Evolutionary conservation across 352 stramenopile species (phyloP).

Genomic region (Blastocystis sp.): DNA sequence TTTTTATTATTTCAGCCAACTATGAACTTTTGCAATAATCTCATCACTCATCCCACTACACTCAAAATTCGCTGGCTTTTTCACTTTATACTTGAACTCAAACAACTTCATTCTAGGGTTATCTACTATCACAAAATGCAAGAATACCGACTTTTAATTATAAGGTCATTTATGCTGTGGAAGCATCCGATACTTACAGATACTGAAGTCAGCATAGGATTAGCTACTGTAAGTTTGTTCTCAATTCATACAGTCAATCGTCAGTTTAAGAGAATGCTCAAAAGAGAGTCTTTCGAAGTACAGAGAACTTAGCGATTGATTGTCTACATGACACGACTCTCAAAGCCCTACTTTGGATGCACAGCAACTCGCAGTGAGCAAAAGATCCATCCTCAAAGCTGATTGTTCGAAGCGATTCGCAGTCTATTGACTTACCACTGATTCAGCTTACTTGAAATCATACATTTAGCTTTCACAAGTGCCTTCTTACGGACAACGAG

Average conservation of each 20-base stretch:
- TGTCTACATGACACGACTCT: background rate
- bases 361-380: background rate
- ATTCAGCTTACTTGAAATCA: too few relatives aligned
- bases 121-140: background rate
- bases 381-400: background rate
- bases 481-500: background rate
- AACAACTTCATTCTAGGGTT: background rate
- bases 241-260: background rate
- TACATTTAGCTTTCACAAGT: background rate
- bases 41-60: background rate
- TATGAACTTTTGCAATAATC: background rate
- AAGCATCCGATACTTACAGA: background rate
- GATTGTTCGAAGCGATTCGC: background rate
- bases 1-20: background rate
- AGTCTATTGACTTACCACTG: background rate
- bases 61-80: background rate
- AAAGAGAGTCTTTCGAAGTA: background rate
- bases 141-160: background rate
- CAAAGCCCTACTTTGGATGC: background rate
- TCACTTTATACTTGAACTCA: background rate
- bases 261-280: background rate
- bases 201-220: background rate
- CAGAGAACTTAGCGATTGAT: background rate
- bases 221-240: background rate
- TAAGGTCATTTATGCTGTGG: background rate